phyloP scores from a whole-genome alignment of 2,329 filamentous ascomycete genomes.

The Colletotrichum liaoningense region DNA sequence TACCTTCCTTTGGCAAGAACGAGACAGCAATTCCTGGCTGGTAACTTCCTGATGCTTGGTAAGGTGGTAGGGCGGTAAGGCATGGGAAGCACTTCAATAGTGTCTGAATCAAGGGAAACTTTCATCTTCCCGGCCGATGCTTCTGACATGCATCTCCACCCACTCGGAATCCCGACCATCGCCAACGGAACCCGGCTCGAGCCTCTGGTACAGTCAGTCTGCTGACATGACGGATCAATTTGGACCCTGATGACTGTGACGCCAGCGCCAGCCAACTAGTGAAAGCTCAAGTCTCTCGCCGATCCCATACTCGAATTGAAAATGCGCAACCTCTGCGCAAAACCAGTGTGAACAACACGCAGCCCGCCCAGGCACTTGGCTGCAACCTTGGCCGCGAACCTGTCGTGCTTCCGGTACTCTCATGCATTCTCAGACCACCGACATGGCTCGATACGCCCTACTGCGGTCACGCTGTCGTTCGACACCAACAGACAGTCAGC shows the following conservation, averaged over 20 bases:
- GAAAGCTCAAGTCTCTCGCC: conserved; percentile 10
- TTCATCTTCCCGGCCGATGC: not conserved
- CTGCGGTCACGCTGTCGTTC: not conserved
- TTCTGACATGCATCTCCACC: not conserved
- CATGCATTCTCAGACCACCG: not conserved
- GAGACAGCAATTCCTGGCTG: too few species aligned
- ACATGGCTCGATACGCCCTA: not conserved
- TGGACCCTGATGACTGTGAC: conserved; percentile 4
- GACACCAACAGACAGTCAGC: not conserved
- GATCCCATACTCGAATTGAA: not conserved
- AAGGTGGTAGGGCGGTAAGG: too few species aligned
- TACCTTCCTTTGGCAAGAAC: not conserved
- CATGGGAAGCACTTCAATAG: not conserved
- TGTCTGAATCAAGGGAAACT: not conserved
- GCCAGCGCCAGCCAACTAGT: not conserved
- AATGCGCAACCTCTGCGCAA: not conserved
- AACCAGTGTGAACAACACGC: not conserved
- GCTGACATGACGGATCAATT: not conserved
- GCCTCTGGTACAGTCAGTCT: not conserved
- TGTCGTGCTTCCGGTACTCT: not conserved
- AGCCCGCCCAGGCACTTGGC: conserved; percentile 19
- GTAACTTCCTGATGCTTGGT: not conserved
- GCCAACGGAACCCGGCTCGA: not conserved
- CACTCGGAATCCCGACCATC: not conserved
- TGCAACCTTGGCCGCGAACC: not conserved